These are phyloP conservation scores for Vigna unguiculata DNA, from an alignment of 306 rosid genomes.

Conservation along the genomic window DNA sequence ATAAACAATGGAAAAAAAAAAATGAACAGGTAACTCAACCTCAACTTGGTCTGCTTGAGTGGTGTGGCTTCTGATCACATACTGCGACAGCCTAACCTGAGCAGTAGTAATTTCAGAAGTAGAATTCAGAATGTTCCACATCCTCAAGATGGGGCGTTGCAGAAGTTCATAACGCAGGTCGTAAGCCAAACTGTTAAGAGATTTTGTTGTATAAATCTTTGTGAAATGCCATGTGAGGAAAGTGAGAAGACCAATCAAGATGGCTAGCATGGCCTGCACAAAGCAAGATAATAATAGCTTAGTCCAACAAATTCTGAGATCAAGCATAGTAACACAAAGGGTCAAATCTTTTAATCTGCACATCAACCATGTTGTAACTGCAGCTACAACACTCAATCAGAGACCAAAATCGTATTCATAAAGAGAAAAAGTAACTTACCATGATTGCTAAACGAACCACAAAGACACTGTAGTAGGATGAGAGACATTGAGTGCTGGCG, in stretches of 20 bases:
- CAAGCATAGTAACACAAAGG: slow-evolving; percentile 6
- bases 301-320: slow-evolving; percentile 28
- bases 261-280: slow-evolving; percentile 88
- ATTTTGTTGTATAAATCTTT: slow-evolving; percentile 83
- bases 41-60: slow-evolving; percentile 83
- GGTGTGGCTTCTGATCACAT: slow-evolving; percentile 72
- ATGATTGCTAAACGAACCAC: slow-evolving; percentile 96
- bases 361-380: slow-evolving; percentile 22
- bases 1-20: slow-evolving; percentile 24
- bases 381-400: slow-evolving; percentile 8
- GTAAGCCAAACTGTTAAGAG: slow-evolving; percentile 83
- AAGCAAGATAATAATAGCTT: slow-evolving; percentile 11
- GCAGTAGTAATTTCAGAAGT: slow-evolving; percentile 87
- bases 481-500: slow-evolving; percentile 74
- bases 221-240: slow-evolving; percentile 98
- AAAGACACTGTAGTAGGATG: slow-evolving; percentile 92
- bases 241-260: slow-evolving; percentile 89
- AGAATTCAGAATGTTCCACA: slow-evolving; percentile 97
- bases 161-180: slow-evolving; percentile 94
- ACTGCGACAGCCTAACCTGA: slow-evolving; percentile 86
- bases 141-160: slow-evolving; percentile 91
- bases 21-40: slow-evolving; percentile 51
- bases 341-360: neutral
- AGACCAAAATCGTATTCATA: slow-evolving; percentile 3
- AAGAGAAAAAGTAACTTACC: slow-evolving; percentile 54